These are phyloP conservation scores for Ustilaginoidea virens DNA, from an alignment of 2,329 filamentous ascomycete species.

Conservation along the genomic window DNA sequence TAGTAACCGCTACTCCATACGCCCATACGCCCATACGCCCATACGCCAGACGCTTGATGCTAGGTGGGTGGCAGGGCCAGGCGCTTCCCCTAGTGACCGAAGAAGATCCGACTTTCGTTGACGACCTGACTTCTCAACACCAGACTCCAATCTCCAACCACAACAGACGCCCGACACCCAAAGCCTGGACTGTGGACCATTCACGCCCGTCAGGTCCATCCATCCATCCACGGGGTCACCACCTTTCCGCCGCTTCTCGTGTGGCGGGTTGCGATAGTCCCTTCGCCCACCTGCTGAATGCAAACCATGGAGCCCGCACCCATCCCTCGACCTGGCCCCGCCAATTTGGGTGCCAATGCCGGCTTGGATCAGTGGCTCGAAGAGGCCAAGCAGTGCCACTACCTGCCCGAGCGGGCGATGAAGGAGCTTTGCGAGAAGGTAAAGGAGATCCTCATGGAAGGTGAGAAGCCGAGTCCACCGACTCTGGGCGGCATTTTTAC, in stretches of 20 bases:
- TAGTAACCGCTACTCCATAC: too few relatives aligned
- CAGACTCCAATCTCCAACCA: too few relatives aligned
- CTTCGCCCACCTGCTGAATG: conserved; percentile 7
- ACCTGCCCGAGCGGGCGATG: conserved; percentile 91
- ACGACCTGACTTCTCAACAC: too few relatives aligned
- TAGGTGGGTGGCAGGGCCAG: too few relatives aligned
- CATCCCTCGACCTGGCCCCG: conserved; percentile 81
- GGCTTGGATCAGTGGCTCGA: conserved; percentile 93
- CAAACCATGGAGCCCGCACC: conserved; percentile 21
- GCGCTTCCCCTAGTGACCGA: too few relatives aligned
- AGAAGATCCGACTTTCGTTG: conserved; percentile 13
- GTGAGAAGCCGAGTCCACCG: conserved; percentile 36
- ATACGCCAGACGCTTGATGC: too few relatives aligned
- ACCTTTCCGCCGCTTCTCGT: conserved; percentile 10
- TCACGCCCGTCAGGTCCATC: not conserved
- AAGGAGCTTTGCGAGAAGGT: conserved; percentile 98
- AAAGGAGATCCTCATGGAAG: conserved; percentile 98
- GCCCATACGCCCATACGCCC: too few relatives aligned
- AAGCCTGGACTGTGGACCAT: not conserved
- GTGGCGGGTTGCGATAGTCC: conserved; percentile 8
- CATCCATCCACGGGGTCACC: conserved; percentile 3
- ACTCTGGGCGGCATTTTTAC: not conserved
- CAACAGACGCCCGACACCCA: not conserved
- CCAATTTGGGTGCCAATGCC: conserved; percentile 67
- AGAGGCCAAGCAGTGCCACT: conserved; percentile 93